Evolutionary conservation across 1,284 basidiomycete genomes (phyloP).

Genomic region (Puccinia triticina): DNA sequence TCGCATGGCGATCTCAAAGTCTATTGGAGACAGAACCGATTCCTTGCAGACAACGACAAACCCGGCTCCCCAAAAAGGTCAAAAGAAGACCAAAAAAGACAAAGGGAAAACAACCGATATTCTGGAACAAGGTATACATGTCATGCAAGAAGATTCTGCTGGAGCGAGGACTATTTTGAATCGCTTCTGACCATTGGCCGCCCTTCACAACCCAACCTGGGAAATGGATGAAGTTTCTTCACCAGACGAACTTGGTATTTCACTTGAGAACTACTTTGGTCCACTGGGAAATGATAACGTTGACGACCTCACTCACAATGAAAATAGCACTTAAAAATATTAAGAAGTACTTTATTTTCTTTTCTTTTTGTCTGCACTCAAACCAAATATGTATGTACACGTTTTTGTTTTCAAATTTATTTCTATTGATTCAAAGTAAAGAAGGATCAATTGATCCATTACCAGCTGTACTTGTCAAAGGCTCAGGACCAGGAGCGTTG

Average conservation of each 20-base stretch:
- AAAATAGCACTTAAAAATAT: not conserved
- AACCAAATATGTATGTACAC: no score
- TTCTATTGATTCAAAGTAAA: not conserved
- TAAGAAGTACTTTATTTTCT: no score
- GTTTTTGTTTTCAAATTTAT: not conserved
- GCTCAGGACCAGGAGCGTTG: not conserved
- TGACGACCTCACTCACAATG: not conserved
- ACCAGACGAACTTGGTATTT: not conserved
- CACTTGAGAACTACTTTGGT: no score
- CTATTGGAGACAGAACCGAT: not conserved
- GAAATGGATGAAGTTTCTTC: not conserved
- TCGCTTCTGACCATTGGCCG: not conserved
- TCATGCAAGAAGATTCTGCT: not conserved
- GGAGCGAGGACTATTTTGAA: not conserved
- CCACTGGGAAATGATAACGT: no score
- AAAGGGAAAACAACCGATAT: not conserved
- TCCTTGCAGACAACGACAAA: not conserved
- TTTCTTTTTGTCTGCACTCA: no score
- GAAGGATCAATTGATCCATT: conserved; percentile 11
- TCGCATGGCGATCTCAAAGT: conserved; percentile 14
- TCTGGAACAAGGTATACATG: not conserved
- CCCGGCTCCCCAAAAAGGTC: no score
- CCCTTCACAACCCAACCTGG: not conserved
- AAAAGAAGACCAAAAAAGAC: no score
- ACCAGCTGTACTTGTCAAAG: not conserved